Evolutionary conservation across 371 early-diverging fungal genomes (phyloP).

Genomic region (Mucor irregularis): DNA sequence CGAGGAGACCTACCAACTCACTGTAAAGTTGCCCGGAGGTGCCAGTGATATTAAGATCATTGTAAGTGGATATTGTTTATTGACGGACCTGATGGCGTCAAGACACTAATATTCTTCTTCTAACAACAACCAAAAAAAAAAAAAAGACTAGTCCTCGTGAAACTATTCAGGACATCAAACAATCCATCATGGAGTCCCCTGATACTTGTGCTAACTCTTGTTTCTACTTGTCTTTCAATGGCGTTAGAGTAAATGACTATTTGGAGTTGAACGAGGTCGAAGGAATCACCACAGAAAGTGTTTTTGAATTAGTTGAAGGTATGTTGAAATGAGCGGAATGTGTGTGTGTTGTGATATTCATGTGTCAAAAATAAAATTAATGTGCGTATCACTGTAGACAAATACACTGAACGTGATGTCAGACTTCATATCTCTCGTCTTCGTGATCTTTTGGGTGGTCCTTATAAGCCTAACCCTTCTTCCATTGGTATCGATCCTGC

Average conservation of each 20-base stretch:
- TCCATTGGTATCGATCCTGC: conserved; percentile 77
- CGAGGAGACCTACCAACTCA: conserved; percentile 61
- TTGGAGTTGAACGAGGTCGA: conserved; percentile 76
- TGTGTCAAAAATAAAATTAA: conserved; percentile 29
- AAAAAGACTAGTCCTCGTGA: conserved; percentile 70
- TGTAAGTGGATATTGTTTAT: conserved; percentile 25
- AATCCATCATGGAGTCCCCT: conserved; percentile 84
- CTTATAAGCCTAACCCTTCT: conserved; percentile 67
- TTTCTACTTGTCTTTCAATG: conserved; percentile 81
- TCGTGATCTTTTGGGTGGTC: conserved; percentile 81
- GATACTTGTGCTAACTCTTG: conserved; percentile 87
- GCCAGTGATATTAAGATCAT: conserved; percentile 54
- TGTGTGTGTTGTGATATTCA: neutral
- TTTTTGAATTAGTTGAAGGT: conserved; percentile 76
- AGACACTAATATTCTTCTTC: too few relatives aligned
- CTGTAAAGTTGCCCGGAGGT: conserved; percentile 59
- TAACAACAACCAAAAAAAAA: too few relatives aligned
- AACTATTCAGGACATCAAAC: conserved; percentile 85
- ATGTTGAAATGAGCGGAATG: too few relatives aligned
- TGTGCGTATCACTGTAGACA: conserved; percentile 41
- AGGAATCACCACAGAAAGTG: conserved; percentile 68
- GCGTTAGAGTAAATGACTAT: conserved; percentile 70
- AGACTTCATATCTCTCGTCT: conserved; percentile 87
- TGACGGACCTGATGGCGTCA: too few relatives aligned
- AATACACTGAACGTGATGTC: conserved; percentile 89